Conservation (phyloP, 208 protist species). For the Crithidia bombi region DNA sequence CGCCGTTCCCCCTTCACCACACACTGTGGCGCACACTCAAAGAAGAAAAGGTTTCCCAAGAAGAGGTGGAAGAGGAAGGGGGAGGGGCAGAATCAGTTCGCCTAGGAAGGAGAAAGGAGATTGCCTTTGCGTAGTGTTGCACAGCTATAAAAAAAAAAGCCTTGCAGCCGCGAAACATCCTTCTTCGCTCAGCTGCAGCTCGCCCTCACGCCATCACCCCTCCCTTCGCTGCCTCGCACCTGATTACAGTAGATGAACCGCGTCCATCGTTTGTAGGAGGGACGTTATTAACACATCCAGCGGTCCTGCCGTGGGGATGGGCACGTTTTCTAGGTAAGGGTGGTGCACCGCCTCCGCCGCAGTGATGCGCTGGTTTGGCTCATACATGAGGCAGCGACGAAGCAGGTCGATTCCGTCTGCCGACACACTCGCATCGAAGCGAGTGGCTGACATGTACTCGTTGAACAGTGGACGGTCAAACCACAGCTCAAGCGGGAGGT, state of each 20-base stretch:
- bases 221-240: no score
- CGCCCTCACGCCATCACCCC: background rate
- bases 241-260: constrained; percentile 27
- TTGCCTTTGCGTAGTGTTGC: no score
- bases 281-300: constrained; percentile 61
- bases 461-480: constrained; percentile 57
- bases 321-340: constrained; percentile 55
- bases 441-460: constrained; percentile 52
- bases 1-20: no score
- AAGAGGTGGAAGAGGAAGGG: no score
- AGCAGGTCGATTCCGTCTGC: constrained; percentile 70
- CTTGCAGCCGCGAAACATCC: no score
- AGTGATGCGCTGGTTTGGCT: constrained; percentile 69
- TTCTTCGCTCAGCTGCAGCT: background rate
- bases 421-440: constrained; percentile 47
- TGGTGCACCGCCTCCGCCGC: constrained; percentile 68
- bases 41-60: no score
- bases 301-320: constrained; percentile 30
- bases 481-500: constrained; percentile 56
- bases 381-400: constrained; percentile 67
- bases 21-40: no score
- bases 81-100: no score
- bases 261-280: constrained; percentile 59
- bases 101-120: no score
- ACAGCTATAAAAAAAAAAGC: no score